A percentile compares a stretch with the other conserved stretches of the same genome.
Conservation (phyloP, 2,329 filamentous ascomycete genomes). For the Fusarium nanum region DNA sequence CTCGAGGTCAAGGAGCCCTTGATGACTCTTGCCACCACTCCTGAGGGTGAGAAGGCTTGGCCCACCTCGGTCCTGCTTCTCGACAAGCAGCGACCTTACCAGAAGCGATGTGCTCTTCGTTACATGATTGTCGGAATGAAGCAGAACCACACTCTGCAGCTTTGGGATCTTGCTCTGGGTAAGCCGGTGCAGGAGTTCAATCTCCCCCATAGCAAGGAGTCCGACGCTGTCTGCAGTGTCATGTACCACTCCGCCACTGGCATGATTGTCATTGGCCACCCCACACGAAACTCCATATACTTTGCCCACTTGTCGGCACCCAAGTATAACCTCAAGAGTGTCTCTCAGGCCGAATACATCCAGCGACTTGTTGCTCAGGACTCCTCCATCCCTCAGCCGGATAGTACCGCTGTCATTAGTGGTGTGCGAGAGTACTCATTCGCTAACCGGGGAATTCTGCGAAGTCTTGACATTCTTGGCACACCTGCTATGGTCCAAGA, state of each 20-base stretch:
- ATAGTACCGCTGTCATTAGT: constrained; percentile 97
- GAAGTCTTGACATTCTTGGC: constrained; percentile 89
- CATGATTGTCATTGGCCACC: constrained; percentile 94
- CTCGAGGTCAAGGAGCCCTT: constrained; percentile 88
- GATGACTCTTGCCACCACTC: constrained; percentile 86
- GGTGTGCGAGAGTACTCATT: constrained; percentile 96
- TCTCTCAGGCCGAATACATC: constrained; percentile 91
- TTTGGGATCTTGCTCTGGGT: constrained; percentile 95
- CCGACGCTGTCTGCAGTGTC: constrained; percentile 97
- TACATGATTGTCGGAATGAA: constrained; percentile 99
- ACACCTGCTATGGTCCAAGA: constrained; percentile 73
- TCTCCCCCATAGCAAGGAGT: constrained; percentile 94
- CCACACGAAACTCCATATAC: constrained; percentile 96
- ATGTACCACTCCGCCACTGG: constrained; percentile 92
- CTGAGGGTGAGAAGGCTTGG: constrained; percentile 92
- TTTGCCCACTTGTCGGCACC: constrained; percentile 96
- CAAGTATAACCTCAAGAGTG: constrained; percentile 83
- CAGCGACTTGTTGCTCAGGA: constrained; percentile 80
- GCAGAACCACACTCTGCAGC: constrained; percentile 97
- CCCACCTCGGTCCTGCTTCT: constrained; percentile 96
- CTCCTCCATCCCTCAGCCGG: constrained; percentile 80
- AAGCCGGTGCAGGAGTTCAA: constrained; percentile 98
- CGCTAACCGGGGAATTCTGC: constrained; percentile 83
- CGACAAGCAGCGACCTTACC: constrained; percentile 94
- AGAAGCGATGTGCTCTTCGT: constrained; percentile 87